Evolutionary conservation across 2,329 filamentous ascomycete species (phyloP), one percentile per base, ranked within the genome.

Genomic region (Aspergillus sp.): DNA sequence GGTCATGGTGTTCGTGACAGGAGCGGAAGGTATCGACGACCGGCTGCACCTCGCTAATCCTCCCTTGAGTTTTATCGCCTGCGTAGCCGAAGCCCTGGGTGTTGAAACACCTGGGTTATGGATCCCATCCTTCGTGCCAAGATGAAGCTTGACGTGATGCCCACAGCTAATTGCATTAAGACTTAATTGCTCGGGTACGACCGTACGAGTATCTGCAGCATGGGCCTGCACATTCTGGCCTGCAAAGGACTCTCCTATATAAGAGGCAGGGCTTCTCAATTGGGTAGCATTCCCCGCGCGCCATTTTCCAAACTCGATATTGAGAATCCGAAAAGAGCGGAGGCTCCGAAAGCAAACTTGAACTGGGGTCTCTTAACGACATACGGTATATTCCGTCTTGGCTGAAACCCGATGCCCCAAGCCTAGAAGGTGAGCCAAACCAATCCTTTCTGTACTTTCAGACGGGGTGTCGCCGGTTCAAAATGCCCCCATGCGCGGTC

Each of bases 131-230:
- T 22, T 54, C 39, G 59, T 55, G 57, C 53, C 55, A 58, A 54
- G 39, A 15, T 17, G 38, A 45, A 59, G 36, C 56, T 51, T 42
- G 52, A 58, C 56, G 49, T 55, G 51, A 62, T 56, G 55, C 51
- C 48, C 6, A 48, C 58, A 55, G 56, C 58, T 53, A 53, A 59
- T 26, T 7, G 15, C 4, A 5, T 36, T n/a, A 36, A 36, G 6
- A n/a, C 34, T 36, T n/a, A 15, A 36, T 36, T 5, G 12, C 15
- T 36, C 34, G 34, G 6, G 4, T n/a, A n/a, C 34, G 34, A 36
- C 9, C 8, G 34, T 36, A 36, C 12, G 12, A 36, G 34, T 7
- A 13, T 5, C 12, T 36, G 15, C 12, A n/a, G 34, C 12, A 36
- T n/a, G 7, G 1, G 13, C 34, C 13, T n/a, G 13, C 34, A 36